phyloP scores from a whole-genome alignment of 768 basidiomycete genomes.

The Guyanaporus albipodus region DNA sequence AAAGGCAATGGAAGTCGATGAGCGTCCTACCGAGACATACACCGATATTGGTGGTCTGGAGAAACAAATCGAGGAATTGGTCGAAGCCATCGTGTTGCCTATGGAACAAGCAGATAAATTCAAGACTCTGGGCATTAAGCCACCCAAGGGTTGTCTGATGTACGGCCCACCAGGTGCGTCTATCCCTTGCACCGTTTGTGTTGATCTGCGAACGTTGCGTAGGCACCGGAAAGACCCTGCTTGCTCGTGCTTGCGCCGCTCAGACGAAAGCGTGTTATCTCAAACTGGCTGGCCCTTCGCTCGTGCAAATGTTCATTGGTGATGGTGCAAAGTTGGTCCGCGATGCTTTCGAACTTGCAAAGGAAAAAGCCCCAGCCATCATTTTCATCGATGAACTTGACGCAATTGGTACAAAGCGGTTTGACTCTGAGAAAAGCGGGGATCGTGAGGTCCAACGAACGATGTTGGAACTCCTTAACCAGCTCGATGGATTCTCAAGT shows the following conservation, averaged over 20 bases:
- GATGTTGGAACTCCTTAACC: slow-evolving; percentile 99
- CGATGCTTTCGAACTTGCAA: slow-evolving; percentile 96
- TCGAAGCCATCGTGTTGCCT: slow-evolving; percentile 95
- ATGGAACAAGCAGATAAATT: slow-evolving; percentile 99
- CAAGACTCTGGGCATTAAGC: slow-evolving; percentile 95
- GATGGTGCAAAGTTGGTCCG: slow-evolving; percentile 99
- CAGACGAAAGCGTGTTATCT: slow-evolving; percentile 98
- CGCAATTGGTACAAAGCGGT: slow-evolving; percentile 98
- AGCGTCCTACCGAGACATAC: slow-evolving; percentile 94
- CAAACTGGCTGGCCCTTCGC: slow-evolving; percentile 94
- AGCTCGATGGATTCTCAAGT: slow-evolving; percentile 95
- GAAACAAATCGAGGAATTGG: slow-evolving; percentile 98
- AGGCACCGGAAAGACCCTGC: slow-evolving; percentile 96
- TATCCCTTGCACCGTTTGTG: not conserved
- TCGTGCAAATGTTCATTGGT: slow-evolving; percentile 99
- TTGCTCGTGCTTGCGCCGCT: slow-evolving; percentile 96
- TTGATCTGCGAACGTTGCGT: slow-evolving; percentile 1
- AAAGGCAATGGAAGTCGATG: slow-evolving; percentile 99
- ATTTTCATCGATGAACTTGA: slow-evolving; percentile 99
- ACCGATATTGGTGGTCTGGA: slow-evolving; percentile 97
- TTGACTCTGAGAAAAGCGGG: slow-evolving; percentile 98
- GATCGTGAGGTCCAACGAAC: slow-evolving; percentile 99
- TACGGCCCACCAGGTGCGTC: slow-evolving; percentile 90
- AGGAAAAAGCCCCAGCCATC: slow-evolving; percentile 98
- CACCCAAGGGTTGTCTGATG: slow-evolving; percentile 98